Base-by-base conservation (phyloP, 2,329 filamentous ascomycete genomes). In the Nakataea oryzae region DNA sequence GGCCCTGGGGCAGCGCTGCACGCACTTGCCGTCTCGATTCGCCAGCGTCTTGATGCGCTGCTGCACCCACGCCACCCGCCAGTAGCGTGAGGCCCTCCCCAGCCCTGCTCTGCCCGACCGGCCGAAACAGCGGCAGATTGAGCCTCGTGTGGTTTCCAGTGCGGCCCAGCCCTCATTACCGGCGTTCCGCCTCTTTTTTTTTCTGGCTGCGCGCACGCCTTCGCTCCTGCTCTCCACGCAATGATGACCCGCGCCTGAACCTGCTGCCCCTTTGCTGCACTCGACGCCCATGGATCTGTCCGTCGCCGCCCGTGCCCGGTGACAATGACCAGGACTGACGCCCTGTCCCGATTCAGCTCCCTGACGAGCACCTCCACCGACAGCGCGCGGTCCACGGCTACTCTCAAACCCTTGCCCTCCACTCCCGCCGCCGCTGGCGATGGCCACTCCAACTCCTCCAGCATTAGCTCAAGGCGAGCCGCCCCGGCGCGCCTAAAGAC, bases 251-350 rank as follows among this genome's bases (percentile, higher is more conserved):
- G 12, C 26, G 26, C 54, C 12, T 28, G 24, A 56, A 27, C 27
- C 4, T 56, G 24, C 54, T 24, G 24, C 54, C 9, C 41, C 6
- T 28, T 55, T 11, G 7, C 24, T 29, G 50, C 8, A n/a, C 12
- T 6, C 27, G 54, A 50, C 21, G 41, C 41, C 64, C 57, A 67
- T 67, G 66, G 65, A 63, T 61, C 34, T 61, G 63, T 58, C 62
- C 62, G 56, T 63, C 56, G 62, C 60, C 57, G 58, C 63, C 47
- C 59, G 62, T 64, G 63, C 63, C 63, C 61, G 65, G 65, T 69
- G 75, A 84, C 76, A 75, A 90, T 90, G 87, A 84, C 86, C 76
- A 84, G 81, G 75, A 83, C 86, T 78, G 86, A 89, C 72, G 77
- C 78, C 70, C 75, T 75, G 69, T 79, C 80, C 75, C 86, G 86